Evolutionary conservation across 805 yeast genomes (phyloP), one percentile per base, ranked within the genome.

Genomic region (Saccharomyces kudriavzevii): DNA sequence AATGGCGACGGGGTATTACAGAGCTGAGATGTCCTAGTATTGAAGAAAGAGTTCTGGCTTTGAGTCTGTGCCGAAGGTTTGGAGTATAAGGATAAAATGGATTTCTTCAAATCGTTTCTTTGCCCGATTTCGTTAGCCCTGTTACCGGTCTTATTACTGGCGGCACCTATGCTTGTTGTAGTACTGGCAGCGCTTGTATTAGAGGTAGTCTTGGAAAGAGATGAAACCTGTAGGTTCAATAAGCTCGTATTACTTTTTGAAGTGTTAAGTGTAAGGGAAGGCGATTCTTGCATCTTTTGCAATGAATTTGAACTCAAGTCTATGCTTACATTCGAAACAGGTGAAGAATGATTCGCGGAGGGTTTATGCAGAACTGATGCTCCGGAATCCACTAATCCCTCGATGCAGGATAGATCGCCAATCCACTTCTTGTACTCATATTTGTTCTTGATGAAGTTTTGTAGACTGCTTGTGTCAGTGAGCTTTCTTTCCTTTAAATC

Each of bases 391-490:
- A 52, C 35, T 26, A 10, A 45, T 11, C 48, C 48, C 4, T 25
- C 43, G 5, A 52, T 22, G 11, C 25, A 22, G 10, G 40, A 13
- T 2, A 24, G 54, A 17, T 51, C 54, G 9, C 76, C 71, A 1
- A 79, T 83, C 99, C 99, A 94, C 64, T 91, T 87, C 70, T 85
- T 89, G 72, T 85, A 67, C 60, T 90, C 97, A 68, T 94, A 94
- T 69, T 94, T 94, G 10, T 96, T 90, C 62, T 94, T 79, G 53
- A 94, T 90, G 70, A 90, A 94, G 68, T 86, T 89, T 59, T 86
- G 95, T 62, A 94, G 81, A 70, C 90, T 89, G 62, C 85, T 74
- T 25, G 84, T 89, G 67, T 90, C 90, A 9, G 43, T 35, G 24
- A 35, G n/a, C 22, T 35, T 35, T 17, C 43, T 35, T 17, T 20